A percentile compares a stretch with the other conserved stretches of the same genome.
phyloP scores from a whole-genome alignment of 1,284 basidiomycete genomes.

The Psilocybe mexicana region DNA sequence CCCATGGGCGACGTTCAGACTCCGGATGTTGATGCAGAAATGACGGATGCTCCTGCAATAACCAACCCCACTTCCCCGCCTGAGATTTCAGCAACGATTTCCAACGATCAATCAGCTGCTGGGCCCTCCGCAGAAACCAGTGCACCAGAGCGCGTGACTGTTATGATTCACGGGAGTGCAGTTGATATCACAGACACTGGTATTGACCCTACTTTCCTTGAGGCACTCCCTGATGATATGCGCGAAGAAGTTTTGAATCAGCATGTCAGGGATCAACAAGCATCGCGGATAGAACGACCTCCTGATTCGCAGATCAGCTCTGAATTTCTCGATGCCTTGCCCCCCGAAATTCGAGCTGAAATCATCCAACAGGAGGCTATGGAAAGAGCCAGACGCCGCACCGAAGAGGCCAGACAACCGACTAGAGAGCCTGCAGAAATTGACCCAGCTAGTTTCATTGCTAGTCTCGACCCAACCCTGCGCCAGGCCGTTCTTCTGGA shows the following conservation, averaged over 20 bases:
- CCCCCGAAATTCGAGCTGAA: conserved; percentile 94
- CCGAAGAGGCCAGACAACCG: conserved; percentile 42
- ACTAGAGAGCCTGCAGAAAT: conserved; percentile 66
- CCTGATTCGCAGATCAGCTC: conserved; percentile 87
- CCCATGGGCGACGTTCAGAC: conserved; percentile 28
- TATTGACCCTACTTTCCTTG: conserved; percentile 97
- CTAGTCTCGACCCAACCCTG: conserved; percentile 81
- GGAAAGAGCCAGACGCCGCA: conserved; percentile 70
- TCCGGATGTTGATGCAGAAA: conserved; percentile 42
- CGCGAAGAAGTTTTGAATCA: conserved; percentile 98
- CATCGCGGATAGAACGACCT: conserved; percentile 69
- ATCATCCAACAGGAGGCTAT: conserved; percentile 93
- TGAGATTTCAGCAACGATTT: conserved; percentile 16
- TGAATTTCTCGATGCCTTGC: conserved; percentile 96
- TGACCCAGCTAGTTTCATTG: conserved; percentile 86
- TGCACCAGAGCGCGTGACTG: conserved; percentile 63
- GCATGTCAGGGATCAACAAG: conserved; percentile 90
- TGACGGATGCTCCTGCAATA: conserved; percentile 34
- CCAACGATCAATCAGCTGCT: neutral
- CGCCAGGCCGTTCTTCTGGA: conserved; percentile 87
- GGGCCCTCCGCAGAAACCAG: conserved; percentile 19
- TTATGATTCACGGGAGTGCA: conserved; percentile 88
- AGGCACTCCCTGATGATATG: conserved; percentile 98
- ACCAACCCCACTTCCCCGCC: neutral
- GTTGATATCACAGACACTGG: conserved; percentile 99